Conservation (phyloP, 2,329 filamentous ascomycete genomes). For the Geoglossum cookeanum region DNA sequence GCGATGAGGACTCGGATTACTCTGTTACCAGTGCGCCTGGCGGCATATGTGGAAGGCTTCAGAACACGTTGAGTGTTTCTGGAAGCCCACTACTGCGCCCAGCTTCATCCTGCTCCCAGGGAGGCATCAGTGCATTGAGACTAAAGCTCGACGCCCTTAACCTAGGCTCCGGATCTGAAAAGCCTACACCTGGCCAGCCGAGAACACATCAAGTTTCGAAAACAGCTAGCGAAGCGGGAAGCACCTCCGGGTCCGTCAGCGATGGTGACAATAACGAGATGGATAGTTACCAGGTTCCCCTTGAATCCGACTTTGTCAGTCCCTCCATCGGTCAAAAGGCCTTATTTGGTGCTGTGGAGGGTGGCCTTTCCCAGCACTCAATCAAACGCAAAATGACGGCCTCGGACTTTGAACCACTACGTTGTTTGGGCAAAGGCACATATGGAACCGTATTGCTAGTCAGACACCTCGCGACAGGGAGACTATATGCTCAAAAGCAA, state of each 20-base stretch:
- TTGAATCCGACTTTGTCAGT: conserved; percentile 73
- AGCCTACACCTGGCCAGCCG: conserved; percentile 35
- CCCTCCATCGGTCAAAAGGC: conserved; percentile 23
- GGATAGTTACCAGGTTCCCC: conserved; percentile 67
- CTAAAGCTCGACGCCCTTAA: conserved; percentile 63
- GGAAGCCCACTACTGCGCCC: conserved; percentile 41
- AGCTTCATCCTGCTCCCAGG: conserved; percentile 34
- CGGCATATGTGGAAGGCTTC: conserved; percentile 7
- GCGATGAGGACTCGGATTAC: conserved; percentile 36
- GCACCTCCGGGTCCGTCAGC: conserved; percentile 36
- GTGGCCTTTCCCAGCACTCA: conserved; percentile 30
- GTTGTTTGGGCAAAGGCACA: conserved; percentile 87
- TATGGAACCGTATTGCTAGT: conserved; percentile 91
- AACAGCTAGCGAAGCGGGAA: conserved; percentile 30
- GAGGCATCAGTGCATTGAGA: conserved; percentile 68
- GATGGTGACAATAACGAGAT: conserved; percentile 53
- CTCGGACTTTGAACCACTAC: conserved; percentile 73
- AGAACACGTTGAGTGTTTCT: conserved; percentile 29
- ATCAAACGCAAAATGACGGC: conserved; percentile 63
- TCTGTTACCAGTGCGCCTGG: conserved; percentile 13
- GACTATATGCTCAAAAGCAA: conserved; percentile 92
- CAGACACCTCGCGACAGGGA: conserved; percentile 70
- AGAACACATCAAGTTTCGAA: conserved; percentile 27
- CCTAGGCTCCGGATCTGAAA: conserved; percentile 37
- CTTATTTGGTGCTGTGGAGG: conserved; percentile 27